These are phyloP conservation scores for Erodium maritimum DNA, from an alignment of 345 rosid species.

Conservation along the genomic window DNA sequence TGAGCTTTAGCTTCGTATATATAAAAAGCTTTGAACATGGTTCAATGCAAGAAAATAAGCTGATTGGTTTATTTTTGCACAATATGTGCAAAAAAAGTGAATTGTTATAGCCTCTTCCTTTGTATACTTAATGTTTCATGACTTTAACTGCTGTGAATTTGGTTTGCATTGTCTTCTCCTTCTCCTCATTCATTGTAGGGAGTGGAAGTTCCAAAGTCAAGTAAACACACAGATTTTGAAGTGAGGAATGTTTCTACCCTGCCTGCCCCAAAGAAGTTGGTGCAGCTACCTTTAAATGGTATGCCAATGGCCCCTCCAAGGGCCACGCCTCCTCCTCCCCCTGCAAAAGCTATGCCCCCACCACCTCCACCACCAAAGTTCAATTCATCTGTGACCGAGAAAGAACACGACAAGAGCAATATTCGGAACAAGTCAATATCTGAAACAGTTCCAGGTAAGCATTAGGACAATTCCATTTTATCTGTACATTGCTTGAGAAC, in stretches of 20 bases:
- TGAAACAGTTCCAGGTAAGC: neutral
- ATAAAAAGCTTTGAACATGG: slow-evolving; percentile 22
- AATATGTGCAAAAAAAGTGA: neutral
- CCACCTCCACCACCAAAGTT: slow-evolving; percentile 54
- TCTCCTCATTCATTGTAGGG: slow-evolving; percentile 32
- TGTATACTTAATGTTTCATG: neutral
- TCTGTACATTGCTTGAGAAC: neutral
- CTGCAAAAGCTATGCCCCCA: slow-evolving; percentile 37
- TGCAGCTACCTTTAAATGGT: slow-evolving; percentile 21
- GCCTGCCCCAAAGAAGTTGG: slow-evolving; percentile 42
- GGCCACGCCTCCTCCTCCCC: slow-evolving; percentile 16
- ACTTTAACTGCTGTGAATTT: neutral
- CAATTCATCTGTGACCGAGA: slow-evolving; percentile 16
- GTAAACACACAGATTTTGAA: slow-evolving; percentile 17
- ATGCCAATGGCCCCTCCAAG: slow-evolving; percentile 25
- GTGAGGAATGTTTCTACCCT: slow-evolving; percentile 25
- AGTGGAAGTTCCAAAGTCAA: slow-evolving; percentile 18
- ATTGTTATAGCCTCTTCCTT: neutral
- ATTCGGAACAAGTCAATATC: neutral
- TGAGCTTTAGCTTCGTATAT: slow-evolving; percentile 10
- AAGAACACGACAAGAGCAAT: slow-evolving; percentile 11
- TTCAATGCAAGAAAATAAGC: slow-evolving; percentile 11
- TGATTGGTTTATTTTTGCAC: slow-evolving; percentile 6
- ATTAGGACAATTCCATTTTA: too few relatives aligned
- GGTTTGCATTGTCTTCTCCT: slow-evolving; percentile 6